phyloP scores from a whole-genome alignment of 305 asterid genomes.

The Striga hermonthica region DNA sequence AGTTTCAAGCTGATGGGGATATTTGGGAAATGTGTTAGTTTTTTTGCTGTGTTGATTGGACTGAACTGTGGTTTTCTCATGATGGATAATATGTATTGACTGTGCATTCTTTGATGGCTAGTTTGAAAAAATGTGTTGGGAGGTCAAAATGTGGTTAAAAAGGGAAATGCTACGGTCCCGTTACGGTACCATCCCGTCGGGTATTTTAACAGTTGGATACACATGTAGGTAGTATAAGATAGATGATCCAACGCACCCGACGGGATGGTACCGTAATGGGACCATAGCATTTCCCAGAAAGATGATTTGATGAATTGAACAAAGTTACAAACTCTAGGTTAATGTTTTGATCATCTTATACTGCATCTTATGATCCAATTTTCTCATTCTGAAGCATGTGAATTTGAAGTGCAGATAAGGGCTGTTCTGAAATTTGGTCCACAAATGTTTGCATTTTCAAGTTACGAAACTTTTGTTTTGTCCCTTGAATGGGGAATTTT shows the following conservation, averaged over 20 bases:
- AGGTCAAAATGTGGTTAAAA: neutral
- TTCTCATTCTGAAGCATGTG: too few species aligned
- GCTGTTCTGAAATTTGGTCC: too few species aligned
- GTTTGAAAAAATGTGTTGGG: neutral
- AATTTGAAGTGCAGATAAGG: too few species aligned
- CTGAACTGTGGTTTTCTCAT: slow-evolving; percentile 1
- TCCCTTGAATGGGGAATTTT: neutral
- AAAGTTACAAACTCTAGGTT: neutral
- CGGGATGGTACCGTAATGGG: too few species aligned
- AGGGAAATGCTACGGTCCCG: neutral
- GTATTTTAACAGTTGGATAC: too few species aligned
- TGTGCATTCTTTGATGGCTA: neutral
- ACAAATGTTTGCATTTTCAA: neutral
- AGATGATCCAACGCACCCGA: too few species aligned
- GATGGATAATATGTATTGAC: too few species aligned
- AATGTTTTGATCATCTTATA: neutral
- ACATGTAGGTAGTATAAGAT: too few species aligned
- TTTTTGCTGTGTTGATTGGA: neutral
- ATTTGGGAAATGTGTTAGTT: neutral
- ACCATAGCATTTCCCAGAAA: neutral
- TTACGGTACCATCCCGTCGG: too few species aligned
- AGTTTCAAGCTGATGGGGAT: too few species aligned
- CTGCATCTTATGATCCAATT: neutral
- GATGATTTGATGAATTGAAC: slow-evolving; percentile 1
- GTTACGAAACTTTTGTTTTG: neutral